Evolutionary conservation across 257 asterid species (phyloP).

Genomic region (Leonotis leonurus): DNA sequence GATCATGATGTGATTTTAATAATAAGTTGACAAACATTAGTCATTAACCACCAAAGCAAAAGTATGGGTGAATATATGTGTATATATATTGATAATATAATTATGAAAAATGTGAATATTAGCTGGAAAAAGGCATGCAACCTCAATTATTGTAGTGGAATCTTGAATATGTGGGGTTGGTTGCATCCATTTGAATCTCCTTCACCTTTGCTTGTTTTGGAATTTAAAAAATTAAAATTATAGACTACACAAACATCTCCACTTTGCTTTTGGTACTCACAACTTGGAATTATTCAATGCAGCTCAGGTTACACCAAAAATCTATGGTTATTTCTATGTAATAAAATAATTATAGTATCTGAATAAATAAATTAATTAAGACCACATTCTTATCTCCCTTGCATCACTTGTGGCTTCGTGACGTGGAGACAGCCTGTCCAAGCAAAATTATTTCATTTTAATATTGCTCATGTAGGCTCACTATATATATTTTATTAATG

Average conservation of each 20-base stretch:
- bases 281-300: conserved; percentile 20
- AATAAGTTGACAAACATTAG: conserved; percentile 12
- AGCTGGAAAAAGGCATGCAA: background rate
- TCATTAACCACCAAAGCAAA: conserved; percentile 11
- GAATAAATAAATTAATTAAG: background rate
- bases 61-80: background rate
- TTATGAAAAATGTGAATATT: background rate
- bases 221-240: conserved; percentile 3
- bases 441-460: conserved; percentile 5
- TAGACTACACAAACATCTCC: conserved; percentile 24
- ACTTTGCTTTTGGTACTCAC: conserved; percentile 21
- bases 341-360: background rate
- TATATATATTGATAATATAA: background rate
- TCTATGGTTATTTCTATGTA: background rate
- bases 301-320: background rate
- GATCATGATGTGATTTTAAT: conserved; percentile 2
- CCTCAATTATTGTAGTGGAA: conserved; percentile 38
- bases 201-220: background rate
- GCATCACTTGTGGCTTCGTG: conserved; percentile 10
- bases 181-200: conserved; percentile 15
- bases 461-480: background rate
- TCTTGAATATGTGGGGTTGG: conserved; percentile 26
- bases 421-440: conserved; percentile 27
- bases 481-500: background rate
- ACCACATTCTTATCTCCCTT: conserved; percentile 19